These are phyloP conservation scores for Volvox reticuliferus DNA, from an alignment of 139 green algal species.

Conservation along the genomic window DNA sequence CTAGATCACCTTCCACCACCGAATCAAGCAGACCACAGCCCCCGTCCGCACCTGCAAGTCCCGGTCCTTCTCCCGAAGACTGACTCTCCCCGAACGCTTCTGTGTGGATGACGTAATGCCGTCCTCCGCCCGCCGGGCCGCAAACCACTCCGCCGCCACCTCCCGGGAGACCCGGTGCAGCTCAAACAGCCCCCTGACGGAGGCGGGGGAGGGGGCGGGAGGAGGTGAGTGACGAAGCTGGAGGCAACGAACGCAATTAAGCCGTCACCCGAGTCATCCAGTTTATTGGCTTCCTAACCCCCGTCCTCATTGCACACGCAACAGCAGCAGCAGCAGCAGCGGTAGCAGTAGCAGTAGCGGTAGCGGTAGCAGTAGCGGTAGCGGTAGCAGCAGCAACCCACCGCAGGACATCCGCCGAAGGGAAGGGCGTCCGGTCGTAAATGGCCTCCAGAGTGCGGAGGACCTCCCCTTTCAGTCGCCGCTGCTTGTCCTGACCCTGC, in stretches of 20 bases:
- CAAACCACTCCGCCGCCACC: constrained; percentile 52
- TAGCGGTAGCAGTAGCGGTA: too few relatives aligned
- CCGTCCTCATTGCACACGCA: too few relatives aligned
- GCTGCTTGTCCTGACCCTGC: constrained; percentile 32
- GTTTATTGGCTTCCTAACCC: too few relatives aligned
- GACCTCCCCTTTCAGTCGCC: constrained; percentile 51
- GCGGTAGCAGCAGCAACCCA: constrained; percentile 13
- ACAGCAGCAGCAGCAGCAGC: too few relatives aligned
- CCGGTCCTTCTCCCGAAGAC: constrained; percentile 6
- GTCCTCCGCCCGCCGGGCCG: constrained; percentile 44
- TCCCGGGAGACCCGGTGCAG: constrained; percentile 57
- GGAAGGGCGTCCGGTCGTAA: constrained; percentile 61
- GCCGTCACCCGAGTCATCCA: too few relatives aligned
- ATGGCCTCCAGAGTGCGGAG: constrained; percentile 61
- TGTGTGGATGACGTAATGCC: constrained; percentile 55
- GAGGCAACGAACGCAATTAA: too few relatives aligned
- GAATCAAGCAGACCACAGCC: too few relatives aligned
- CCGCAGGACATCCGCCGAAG: constrained; percentile 53
- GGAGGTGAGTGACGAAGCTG: neutral
- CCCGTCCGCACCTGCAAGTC: neutral
- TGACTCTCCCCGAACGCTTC: constrained; percentile 32
- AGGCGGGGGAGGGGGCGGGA: neutral
- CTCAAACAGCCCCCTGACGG: constrained; percentile 56
- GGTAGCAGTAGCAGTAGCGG: too few relatives aligned
- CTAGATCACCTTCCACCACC: too few relatives aligned